A percentile compares a stretch with the other conserved stretches of the same genome.
Evolutionary conservation across 2,329 filamentous ascomycete genomes (phyloP).

Genomic region (Diaporthe sp.): DNA sequence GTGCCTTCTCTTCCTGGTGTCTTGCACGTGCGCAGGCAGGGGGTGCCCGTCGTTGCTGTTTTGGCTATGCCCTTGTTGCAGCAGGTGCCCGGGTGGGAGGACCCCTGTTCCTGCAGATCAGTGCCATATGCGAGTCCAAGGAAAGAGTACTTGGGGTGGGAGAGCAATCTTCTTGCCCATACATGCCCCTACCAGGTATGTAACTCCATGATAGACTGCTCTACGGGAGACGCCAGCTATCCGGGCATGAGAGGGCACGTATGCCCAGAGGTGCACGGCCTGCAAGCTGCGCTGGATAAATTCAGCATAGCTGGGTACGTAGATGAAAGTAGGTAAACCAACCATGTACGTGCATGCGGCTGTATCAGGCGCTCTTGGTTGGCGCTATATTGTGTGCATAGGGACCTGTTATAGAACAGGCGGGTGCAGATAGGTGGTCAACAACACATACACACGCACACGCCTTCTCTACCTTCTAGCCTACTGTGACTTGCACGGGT

Average conservation of each 20-base stretch:
- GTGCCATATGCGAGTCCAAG: background rate
- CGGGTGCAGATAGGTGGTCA: too few relatives aligned
- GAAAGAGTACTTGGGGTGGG: background rate
- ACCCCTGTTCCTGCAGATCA: constrained; percentile 13
- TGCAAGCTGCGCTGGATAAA: constrained; percentile 10
- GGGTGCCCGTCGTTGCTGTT: background rate
- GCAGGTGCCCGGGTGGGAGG: background rate
- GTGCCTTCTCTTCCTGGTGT: background rate
- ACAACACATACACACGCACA: background rate
- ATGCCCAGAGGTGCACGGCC: constrained; percentile 9
- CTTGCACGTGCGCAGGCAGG: background rate
- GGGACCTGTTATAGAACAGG: background rate
- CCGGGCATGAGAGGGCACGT: background rate
- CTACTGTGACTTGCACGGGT: background rate
- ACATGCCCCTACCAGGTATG: background rate
- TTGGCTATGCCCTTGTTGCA: constrained; percentile 3
- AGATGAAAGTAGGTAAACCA: background rate
- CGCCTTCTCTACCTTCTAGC: background rate
- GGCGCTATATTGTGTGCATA: background rate
- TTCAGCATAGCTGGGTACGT: too few relatives aligned
- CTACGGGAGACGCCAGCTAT: background rate
- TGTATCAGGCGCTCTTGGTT: background rate
- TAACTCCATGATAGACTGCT: background rate
- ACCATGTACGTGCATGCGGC: constrained; percentile 3
- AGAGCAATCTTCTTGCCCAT: background rate